A percentile compares a stretch with the other conserved stretches of the same genome.
Conservation (phyloP, 441 rosid genomes). For the Aleurites moluccanus region DNA sequence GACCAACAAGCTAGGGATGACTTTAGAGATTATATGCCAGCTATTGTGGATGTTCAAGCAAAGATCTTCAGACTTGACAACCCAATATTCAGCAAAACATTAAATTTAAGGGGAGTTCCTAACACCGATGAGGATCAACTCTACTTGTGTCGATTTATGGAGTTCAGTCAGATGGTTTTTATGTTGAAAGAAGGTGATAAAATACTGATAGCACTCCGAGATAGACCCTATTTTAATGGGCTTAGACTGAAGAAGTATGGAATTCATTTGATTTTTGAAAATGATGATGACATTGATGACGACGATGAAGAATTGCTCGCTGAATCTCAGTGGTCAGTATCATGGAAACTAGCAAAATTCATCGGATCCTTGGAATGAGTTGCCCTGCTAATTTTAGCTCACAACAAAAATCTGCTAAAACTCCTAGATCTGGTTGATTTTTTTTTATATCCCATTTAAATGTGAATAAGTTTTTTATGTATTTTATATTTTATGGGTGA, state of each 20-base stretch:
- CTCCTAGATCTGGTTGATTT: no score
- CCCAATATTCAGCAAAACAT: constrained; percentile 10
- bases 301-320: constrained; percentile 32
- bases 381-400: no score
- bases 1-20: constrained; percentile 30
- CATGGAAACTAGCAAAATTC: constrained; percentile 32
- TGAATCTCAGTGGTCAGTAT: constrained; percentile 29
- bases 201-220: constrained; percentile 17
- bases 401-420: no score
- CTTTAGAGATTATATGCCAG: constrained; percentile 33
- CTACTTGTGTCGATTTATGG: constrained; percentile 46
- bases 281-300: constrained; percentile 34
- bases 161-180: constrained; percentile 33
- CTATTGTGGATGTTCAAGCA: constrained; percentile 37
- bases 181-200: constrained; percentile 34
- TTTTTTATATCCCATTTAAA: no score
- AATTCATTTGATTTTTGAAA: constrained; percentile 34
- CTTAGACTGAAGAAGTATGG: constrained; percentile 35
- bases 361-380: neutral
- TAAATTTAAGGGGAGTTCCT: constrained; percentile 52
- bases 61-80: constrained; percentile 23
- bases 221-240: constrained; percentile 21
- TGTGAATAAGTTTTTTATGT: no score
- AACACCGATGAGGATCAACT: constrained; percentile 41
- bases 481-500: no score